These are phyloP conservation scores for Trichophyton benhamiae DNA, from an alignment of 2,329 filamentous ascomycete species.

Conservation along the genomic window DNA sequence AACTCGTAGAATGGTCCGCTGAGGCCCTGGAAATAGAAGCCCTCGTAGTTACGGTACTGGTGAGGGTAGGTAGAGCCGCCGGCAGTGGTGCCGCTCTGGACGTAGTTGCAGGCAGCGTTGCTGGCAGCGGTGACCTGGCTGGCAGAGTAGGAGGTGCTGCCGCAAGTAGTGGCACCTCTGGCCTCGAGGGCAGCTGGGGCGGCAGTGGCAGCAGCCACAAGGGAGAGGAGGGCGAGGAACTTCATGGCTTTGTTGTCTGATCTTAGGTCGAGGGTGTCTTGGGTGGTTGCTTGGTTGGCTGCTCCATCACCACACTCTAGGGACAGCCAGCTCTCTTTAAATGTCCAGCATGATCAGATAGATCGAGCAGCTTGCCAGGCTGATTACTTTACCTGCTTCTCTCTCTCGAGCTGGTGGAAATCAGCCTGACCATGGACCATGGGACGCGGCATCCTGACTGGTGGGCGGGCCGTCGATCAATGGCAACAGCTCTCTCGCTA, in stretches of 20 bases:
- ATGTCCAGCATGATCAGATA: not conserved
- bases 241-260: not conserved
- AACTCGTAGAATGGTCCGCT: not conserved
- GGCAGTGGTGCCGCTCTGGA: not conserved
- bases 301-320: no score
- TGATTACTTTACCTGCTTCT: no score
- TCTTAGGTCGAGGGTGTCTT: not conserved
- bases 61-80: not conserved
- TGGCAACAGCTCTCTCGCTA: not conserved
- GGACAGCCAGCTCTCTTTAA: no score
- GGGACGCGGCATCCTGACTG: not conserved
- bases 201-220: not conserved
- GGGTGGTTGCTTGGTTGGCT: not conserved
- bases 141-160: slow-evolving; percentile 2
- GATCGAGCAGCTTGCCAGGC: no score
- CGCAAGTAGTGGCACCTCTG: slow-evolving; percentile 1
- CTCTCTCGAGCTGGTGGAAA: not conserved
- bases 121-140: not conserved
- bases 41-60: slow-evolving; percentile 1
- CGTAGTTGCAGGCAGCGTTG: not conserved
- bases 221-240: not conserved
- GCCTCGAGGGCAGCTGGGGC: not conserved
- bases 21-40: not conserved
- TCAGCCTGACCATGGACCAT: slow-evolving; percentile 1
- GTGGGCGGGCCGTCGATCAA: not conserved